Conservation (phyloP, 805 yeast genomes). For the Brettanomyces bruxellensis region DNA sequence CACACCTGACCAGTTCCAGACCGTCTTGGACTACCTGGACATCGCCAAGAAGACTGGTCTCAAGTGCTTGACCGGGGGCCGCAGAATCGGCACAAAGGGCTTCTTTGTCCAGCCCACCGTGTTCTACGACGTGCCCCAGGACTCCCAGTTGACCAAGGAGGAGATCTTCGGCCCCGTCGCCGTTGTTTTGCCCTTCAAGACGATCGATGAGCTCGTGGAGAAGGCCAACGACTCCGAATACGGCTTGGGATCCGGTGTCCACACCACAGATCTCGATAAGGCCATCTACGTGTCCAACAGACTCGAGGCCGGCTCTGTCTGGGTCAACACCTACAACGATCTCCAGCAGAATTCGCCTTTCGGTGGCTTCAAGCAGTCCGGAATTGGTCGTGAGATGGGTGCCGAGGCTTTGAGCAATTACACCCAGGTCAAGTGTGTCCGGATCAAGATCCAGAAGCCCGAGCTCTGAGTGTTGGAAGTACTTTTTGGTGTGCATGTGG, state of each 20-base stretch:
- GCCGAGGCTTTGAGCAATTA: slow-evolving; percentile 66
- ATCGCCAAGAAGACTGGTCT: slow-evolving; percentile 64
- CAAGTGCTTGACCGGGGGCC: slow-evolving; percentile 63
- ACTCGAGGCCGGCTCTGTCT: slow-evolving; percentile 67
- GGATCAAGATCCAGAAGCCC: slow-evolving; percentile 31
- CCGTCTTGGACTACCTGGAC: slow-evolving; percentile 58
- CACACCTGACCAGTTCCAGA: slow-evolving; percentile 58
- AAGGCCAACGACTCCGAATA: slow-evolving; percentile 64
- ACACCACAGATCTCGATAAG: slow-evolving; percentile 52
- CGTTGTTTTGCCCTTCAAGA: slow-evolving; percentile 56
- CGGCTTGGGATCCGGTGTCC: slow-evolving; percentile 79
- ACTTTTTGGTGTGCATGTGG: background rate
- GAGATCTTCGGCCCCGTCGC: slow-evolving; percentile 81
- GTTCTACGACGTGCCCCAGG: slow-evolving; percentile 57
- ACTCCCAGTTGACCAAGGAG: slow-evolving; percentile 56
- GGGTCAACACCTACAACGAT: slow-evolving; percentile 76
- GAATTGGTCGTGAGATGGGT: slow-evolving; percentile 86
- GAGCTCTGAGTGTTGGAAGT: slow-evolving; percentile 7
- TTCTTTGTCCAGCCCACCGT: slow-evolving; percentile 67
- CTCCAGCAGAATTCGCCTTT: slow-evolving; percentile 70
- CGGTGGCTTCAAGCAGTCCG: slow-evolving; percentile 75
- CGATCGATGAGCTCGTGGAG: slow-evolving; percentile 56
- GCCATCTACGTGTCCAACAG: slow-evolving; percentile 56
- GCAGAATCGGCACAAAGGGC: slow-evolving; percentile 54
- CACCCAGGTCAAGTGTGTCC: slow-evolving; percentile 68